phyloP scores from a whole-genome alignment of 2,329 filamentous ascomycete species.

The Colletotrichum higginsianum region DNA sequence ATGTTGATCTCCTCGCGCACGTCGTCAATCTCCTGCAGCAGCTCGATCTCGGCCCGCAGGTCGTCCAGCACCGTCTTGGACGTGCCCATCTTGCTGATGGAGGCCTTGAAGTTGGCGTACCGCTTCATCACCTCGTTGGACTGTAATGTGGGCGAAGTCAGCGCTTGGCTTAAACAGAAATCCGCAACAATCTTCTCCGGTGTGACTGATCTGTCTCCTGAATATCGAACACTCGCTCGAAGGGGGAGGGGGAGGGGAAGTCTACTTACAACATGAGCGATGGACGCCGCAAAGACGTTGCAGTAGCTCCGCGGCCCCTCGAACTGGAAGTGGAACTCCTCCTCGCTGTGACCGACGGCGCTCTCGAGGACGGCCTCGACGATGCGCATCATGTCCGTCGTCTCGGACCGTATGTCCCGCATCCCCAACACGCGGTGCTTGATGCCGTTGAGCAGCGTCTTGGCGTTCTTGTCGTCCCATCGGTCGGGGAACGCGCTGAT shows the following conservation, averaged over 20 bases:
- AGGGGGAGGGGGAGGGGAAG: neutral
- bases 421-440: constrained; percentile 41
- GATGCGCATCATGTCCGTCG: constrained; percentile 39
- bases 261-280: constrained; percentile 36
- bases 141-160: neutral
- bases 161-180: neutral
- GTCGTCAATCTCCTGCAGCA: constrained; percentile 43
- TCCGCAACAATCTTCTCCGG: no score
- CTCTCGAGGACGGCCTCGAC: constrained; percentile 34
- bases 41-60: constrained; percentile 45
- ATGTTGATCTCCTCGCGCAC: constrained; percentile 43
- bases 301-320: constrained; percentile 41
- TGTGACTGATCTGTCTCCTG: no score
- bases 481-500: constrained; percentile 43
- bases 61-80: constrained; percentile 43
- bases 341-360: constrained; percentile 40
- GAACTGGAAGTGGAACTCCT: constrained; percentile 44
- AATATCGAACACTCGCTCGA: neutral
- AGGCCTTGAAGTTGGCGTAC: constrained; percentile 40
- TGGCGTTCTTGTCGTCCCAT: constrained; percentile 45
- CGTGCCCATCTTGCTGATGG: constrained; percentile 43
- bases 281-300: constrained; percentile 39
- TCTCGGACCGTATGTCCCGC: constrained; percentile 27
- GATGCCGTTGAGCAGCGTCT: constrained; percentile 42
- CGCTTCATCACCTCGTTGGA: constrained; percentile 44